phyloP scores from a whole-genome alignment of 345 rosid genomes.

The Sonneratia alba region DNA sequence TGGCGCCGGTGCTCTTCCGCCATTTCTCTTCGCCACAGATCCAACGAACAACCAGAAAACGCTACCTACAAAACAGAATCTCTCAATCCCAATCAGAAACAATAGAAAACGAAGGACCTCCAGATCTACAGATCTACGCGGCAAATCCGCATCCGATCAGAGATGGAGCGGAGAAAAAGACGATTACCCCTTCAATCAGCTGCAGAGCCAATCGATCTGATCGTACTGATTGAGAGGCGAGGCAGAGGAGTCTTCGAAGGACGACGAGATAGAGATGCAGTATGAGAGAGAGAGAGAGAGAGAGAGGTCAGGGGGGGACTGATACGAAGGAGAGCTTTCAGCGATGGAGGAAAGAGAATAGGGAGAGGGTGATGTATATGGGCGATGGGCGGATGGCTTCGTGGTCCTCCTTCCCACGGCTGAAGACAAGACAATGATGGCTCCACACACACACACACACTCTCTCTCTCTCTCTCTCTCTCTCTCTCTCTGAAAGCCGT shows the following conservation, averaged over 20 bases:
- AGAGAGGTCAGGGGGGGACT: not conserved
- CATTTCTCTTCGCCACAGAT: constrained; percentile 24
- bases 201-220: not conserved
- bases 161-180: not conserved
- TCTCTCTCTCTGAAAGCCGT: not conserved
- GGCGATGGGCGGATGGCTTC: not conserved
- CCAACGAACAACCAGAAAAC: not conserved
- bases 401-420: constrained; percentile 1
- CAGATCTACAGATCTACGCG: constrained; percentile 1
- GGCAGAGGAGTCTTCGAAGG: not conserved
- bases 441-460: constrained; percentile 22
- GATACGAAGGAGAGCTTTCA: too few relatives aligned
- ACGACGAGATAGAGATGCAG: not conserved
- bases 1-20: constrained; percentile 87
- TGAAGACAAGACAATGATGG: constrained; percentile 12
- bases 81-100: not conserved
- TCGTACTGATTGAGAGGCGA: not conserved
- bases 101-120: not conserved
- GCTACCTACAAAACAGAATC: not conserved
- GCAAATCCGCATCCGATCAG: not conserved
- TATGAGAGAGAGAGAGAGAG: not conserved
- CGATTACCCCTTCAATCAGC: not conserved
- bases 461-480: not conserved
- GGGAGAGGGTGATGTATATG: not conserved
- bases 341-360: not conserved